phyloP scores from a whole-genome alignment of 2,329 filamentous ascomycete species.

The Colletotrichum liaoningense region DNA sequence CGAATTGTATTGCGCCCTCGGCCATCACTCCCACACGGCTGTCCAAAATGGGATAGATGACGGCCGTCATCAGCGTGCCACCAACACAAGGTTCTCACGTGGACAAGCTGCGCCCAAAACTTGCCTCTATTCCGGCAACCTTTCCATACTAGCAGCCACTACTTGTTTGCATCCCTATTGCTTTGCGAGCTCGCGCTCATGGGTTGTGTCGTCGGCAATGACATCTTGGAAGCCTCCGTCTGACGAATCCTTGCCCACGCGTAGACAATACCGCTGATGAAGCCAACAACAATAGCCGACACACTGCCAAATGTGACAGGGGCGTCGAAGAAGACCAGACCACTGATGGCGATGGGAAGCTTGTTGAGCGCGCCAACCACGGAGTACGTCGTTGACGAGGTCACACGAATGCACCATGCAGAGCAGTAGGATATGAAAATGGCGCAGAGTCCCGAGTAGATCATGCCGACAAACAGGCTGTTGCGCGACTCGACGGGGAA shows the following conservation, averaged over 20 bases:
- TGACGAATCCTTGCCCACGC: conserved; percentile 88
- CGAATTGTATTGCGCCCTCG: background rate
- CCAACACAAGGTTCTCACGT: background rate
- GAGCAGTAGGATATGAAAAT: conserved; percentile 99
- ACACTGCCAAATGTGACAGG: conserved; percentile 93
- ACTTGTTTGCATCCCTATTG: conserved; percentile 82
- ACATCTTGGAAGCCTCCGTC: conserved; percentile 72
- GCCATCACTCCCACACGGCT: background rate
- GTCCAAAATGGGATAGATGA: background rate
- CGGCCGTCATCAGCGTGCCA: background rate
- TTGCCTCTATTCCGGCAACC: background rate
- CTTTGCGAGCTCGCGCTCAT: conserved; percentile 94
- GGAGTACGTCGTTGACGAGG: conserved; percentile 96
- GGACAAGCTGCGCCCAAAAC: background rate
- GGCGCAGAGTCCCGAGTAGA: conserved; percentile 91
- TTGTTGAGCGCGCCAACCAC: conserved; percentile 99
- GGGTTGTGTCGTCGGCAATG: conserved; percentile 75
- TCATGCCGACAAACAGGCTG: conserved; percentile 85
- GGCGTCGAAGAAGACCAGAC: conserved; percentile 94
- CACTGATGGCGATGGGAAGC: conserved; percentile 92
- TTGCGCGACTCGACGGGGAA: conserved; percentile 88
- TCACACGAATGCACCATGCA: conserved; percentile 98
- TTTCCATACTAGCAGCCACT: background rate
- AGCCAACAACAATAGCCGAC: conserved; percentile 90
- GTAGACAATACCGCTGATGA: conserved; percentile 92